Evolutionary conservation across 495 filamentous ascomycete genomes (phyloP).

Genomic region (Xylaria scruposa): DNA sequence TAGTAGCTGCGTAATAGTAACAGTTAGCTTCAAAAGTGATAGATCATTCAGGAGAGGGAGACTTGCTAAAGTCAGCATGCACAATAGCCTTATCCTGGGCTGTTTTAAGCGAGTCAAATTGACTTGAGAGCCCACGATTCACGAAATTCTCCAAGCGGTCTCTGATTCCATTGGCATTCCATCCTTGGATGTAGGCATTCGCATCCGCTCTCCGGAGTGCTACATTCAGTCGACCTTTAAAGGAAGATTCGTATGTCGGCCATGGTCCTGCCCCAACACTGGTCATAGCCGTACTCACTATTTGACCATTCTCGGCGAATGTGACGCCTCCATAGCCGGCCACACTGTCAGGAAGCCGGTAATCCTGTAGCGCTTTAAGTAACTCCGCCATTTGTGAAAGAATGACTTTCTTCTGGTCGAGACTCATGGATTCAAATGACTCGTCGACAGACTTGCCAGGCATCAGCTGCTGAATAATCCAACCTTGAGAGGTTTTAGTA

Average conservation of each 20-base stretch:
- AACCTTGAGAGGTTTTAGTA: constrained; percentile 25
- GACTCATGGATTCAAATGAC: constrained; percentile 29
- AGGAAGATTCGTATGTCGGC: constrained; percentile 30
- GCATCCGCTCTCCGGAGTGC: constrained; percentile 29
- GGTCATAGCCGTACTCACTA: constrained; percentile 38
- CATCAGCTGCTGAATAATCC: constrained; percentile 40
- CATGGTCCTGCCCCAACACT: constrained; percentile 30
- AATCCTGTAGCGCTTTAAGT: constrained; percentile 33
- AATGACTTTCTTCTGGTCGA: constrained; percentile 31
- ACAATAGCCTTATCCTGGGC: constrained; percentile 1
- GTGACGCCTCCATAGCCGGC: constrained; percentile 34
- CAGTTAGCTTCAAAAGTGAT: constrained; percentile 19
- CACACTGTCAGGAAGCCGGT: constrained; percentile 30
- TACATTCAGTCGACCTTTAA: constrained; percentile 27
- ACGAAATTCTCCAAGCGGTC: constrained; percentile 32
- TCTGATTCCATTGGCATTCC: constrained; percentile 31
- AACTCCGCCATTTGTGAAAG: constrained; percentile 35
- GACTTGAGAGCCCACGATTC: constrained; percentile 24
- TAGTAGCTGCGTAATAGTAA: constrained; percentile 23
- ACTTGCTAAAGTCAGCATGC: constrained; percentile 15
- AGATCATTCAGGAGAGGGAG: neutral
- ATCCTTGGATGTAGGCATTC: constrained; percentile 35
- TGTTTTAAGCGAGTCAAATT: neutral
- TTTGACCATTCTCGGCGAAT: constrained; percentile 31
- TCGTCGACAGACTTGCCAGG: constrained; percentile 29